Percentiles rank a stretch among this genome's conserved stretches.
Conservation (phyloP, 768 basidiomycete species). For the Amanita subjunquillea region DNA sequence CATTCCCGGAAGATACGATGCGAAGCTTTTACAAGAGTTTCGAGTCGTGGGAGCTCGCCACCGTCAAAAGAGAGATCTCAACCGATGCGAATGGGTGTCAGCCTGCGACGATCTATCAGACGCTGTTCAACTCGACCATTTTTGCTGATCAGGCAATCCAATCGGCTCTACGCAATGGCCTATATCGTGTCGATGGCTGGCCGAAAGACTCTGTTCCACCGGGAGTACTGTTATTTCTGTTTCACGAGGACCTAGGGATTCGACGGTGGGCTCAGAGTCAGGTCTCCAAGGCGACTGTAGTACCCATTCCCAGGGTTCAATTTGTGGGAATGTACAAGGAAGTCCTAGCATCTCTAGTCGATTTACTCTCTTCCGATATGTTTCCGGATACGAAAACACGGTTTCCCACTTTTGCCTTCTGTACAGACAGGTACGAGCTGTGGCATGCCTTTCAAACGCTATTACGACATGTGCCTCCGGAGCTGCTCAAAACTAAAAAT, state of each 20-base stretch:
- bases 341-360: conserved; percentile 32
- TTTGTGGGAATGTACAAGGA: conserved; percentile 37
- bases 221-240: conserved; percentile 46
- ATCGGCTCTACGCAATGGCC: conserved; percentile 23
- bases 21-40: conserved; percentile 51
- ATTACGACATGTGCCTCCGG: conserved; percentile 45
- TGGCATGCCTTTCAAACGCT: conserved; percentile 40
- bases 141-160: conserved; percentile 41
- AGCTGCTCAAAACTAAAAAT: conserved; percentile 21
- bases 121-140: conserved; percentile 50
- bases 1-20: conserved; percentile 42
- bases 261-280: conserved; percentile 54
- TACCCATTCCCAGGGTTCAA: conserved; percentile 37
- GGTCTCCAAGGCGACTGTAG: conserved; percentile 21
- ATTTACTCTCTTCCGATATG: conserved; percentile 14
- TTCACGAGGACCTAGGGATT: conserved; percentile 36
- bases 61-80: conserved; percentile 31
- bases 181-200: conserved; percentile 33
- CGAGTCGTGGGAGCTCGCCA: conserved; percentile 51
- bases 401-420: conserved; percentile 15
- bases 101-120: conserved; percentile 47
- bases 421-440: conserved; percentile 30
- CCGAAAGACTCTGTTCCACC: conserved; percentile 49
- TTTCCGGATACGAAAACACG: neutral
- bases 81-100: conserved; percentile 10